Base-by-base conservation (phyloP, 176 grass and related monocot genomes). In the Paspalum notatum region DNA sequence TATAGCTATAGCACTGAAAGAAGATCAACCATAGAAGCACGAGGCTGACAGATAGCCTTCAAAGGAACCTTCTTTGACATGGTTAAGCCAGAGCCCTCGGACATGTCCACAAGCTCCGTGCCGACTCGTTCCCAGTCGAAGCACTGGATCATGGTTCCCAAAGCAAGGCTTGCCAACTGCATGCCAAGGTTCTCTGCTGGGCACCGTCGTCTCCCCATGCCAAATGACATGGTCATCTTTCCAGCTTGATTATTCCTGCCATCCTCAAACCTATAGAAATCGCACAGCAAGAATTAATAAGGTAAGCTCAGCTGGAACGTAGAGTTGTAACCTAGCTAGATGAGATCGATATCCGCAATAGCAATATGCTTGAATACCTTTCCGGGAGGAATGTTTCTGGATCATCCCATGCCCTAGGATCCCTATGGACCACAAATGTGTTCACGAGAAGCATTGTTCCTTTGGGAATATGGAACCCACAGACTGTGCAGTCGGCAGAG, bases 121-220 rank as follows among this genome's bases (percentile, higher is more conserved):
- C 42, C 66, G 11, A 25, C 42, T 13, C 66, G 43, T 47, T 68
- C 42, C 66, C 66, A 68, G 20, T 68, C 1, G 42, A 68, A 68
- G 43, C 66, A 68, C n/a, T 68, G 66, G 5, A 68, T 68, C 66
- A 68, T 68, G 47, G 11, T 25, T 44, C 66, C 66, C 4, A 68
- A 12, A 22, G 66, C 66, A 47, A 47, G 41, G 11, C 66, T 42
- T 47, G 43, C 41, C 66, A 68, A 24, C 42, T 68, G 66, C 66
- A 68, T 68, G 10, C 42, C 66, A 10, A 68, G 43, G 66, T 68
- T 47, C 66, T 68, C 66, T 46, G 42, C 66, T 8, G 66, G 66
- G 43, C 66, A 68, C n/a, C 66, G 20, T 15, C 66, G 41, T 47
- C 66, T 68, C 9, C 66, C 66, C 66, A 46, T 24, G 11, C 66